Percentiles rank a stretch among this genome's conserved stretches.
Conservation (phyloP, 116 monocot species). For the Posidonia oceanica region DNA sequence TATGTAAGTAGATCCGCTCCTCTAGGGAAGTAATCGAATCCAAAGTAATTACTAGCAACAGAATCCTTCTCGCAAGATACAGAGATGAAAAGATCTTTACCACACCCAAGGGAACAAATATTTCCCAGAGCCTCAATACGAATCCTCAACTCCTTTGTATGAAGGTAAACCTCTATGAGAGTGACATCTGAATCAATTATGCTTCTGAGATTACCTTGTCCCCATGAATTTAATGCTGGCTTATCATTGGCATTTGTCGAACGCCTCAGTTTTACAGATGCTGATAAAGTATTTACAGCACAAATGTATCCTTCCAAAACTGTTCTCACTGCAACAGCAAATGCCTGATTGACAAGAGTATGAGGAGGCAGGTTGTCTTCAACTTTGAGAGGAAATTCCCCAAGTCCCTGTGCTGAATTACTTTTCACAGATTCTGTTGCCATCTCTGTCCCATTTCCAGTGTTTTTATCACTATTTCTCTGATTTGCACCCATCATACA, state of each 20-base stretch:
- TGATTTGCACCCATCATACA: slow-evolving; percentile 2
- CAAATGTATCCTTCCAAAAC: slow-evolving; percentile 76
- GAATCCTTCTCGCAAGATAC: slow-evolving; percentile 23
- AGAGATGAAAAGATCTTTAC: slow-evolving; percentile 8
- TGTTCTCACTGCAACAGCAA: slow-evolving; percentile 64
- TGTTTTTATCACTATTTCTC: not conserved
- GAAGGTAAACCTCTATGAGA: slow-evolving; percentile 80
- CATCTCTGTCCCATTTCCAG: not conserved
- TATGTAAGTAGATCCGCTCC: slow-evolving; percentile 89
- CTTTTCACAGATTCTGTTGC: not conserved
- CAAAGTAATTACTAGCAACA: slow-evolving; percentile 15
- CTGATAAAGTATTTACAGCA: slow-evolving; percentile 62
- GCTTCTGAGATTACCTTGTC: slow-evolving; percentile 17
- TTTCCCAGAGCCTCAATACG: slow-evolving; percentile 69
- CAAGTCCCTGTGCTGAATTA: not conserved
- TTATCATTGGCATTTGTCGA: slow-evolving; percentile 11
- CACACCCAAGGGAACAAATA: slow-evolving; percentile 44
- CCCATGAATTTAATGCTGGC: slow-evolving; percentile 1
- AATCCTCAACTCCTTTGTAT: slow-evolving; percentile 70
- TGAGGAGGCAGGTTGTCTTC: slow-evolving; percentile 16
- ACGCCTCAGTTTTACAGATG: slow-evolving; percentile 64
- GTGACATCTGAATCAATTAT: slow-evolving; percentile 46
- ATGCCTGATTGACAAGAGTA: slow-evolving; percentile 85
- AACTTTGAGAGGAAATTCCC: not conserved
- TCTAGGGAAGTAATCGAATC: slow-evolving; percentile 61